Conservation (phyloP, 2,329 filamentous ascomycete genomes). For the Colletotrichum zoysiae region DNA sequence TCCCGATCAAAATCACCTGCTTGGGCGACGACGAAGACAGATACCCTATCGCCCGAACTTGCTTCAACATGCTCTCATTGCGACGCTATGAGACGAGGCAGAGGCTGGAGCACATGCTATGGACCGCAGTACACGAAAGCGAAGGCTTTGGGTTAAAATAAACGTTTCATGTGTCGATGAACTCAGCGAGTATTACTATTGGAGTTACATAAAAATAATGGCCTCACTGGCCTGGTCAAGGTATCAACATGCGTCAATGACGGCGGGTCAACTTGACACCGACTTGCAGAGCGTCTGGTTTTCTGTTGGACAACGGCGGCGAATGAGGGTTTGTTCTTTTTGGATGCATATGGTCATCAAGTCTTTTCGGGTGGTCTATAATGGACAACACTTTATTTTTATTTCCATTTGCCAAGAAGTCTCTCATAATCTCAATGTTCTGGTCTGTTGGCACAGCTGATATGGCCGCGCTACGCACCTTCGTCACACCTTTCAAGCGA, state of each 20-base stretch:
- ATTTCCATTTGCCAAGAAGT: not conserved
- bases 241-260: conserved; percentile 22
- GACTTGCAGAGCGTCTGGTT: conserved; percentile 5
- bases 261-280: conserved; percentile 7
- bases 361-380: conserved; percentile 21
- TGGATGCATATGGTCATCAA: conserved; percentile 23
- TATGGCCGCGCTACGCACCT: not conserved
- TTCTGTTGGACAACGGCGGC: conserved; percentile 16
- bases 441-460: not conserved
- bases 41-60: conserved; percentile 89
- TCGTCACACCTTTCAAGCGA: not conserved
- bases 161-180: conserved; percentile 43
- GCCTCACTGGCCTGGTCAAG: conserved; percentile 7
- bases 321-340: not conserved
- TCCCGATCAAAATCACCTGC: conserved; percentile 81
- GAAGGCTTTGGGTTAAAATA: conserved; percentile 93
- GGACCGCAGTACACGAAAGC: conserved; percentile 89
- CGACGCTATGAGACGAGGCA: conserved; percentile 77
- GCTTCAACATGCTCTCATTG: conserved; percentile 87
- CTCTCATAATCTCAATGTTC: too few species aligned
- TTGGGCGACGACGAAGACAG: conserved; percentile 79
- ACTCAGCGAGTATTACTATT: conserved; percentile 21
- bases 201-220: conserved; percentile 26
- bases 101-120: conserved; percentile 78
- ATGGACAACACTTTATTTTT: conserved; percentile 18